A percentile compares a stretch with the other conserved stretches of the same genome.
Conservation (phyloP, 331 rosid genomes). For the Telfairia occidentalis region DNA sequence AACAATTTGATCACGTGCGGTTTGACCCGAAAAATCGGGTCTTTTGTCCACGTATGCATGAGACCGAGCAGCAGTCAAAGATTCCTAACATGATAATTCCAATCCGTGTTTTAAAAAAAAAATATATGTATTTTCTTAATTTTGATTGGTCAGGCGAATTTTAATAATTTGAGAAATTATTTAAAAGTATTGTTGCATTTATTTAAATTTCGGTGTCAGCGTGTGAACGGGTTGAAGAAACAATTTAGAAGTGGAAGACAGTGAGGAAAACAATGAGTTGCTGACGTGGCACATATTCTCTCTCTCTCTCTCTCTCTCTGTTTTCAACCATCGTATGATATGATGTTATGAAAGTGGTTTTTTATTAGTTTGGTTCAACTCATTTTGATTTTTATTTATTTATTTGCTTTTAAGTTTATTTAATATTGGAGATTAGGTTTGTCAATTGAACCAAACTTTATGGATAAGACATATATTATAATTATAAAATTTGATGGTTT, state of each 20-base stretch:
- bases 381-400: neutral
- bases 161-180: constrained; percentile 36
- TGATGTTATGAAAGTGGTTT: neutral
- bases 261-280: constrained; percentile 1
- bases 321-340: neutral
- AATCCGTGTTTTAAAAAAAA: neutral
- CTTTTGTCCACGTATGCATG: neutral
- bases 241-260: neutral
- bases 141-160: constrained; percentile 17
- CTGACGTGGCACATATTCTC: neutral
- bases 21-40: neutral
- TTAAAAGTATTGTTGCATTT: neutral
- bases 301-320: neutral
- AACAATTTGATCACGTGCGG: neutral
- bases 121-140: neutral
- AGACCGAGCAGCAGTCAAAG: constrained; percentile 1
- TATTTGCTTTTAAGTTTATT: neutral
- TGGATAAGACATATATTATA: no score
- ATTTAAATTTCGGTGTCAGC: neutral
- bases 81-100: neutral
- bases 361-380: neutral
- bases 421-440: no score
- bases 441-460: no score
- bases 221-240: constrained; percentile 7
- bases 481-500: no score